These are phyloP conservation scores for Sisymbrium altissimum DNA, from an alignment of 345 rosid species.

Conservation along the genomic window DNA sequence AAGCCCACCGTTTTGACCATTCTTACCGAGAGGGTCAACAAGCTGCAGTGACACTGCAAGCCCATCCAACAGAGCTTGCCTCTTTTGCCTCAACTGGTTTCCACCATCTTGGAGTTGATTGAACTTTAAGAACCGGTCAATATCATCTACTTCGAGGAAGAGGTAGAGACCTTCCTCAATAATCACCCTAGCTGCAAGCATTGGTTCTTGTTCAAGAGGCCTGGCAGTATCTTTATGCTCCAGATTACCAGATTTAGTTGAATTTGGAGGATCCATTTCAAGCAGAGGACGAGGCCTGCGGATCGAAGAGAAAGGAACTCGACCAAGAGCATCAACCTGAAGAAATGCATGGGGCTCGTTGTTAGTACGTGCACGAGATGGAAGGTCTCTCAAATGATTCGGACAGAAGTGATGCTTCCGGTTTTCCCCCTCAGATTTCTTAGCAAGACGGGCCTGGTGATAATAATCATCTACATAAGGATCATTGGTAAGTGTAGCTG, in stretches of 20 bases:
- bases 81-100: constrained; percentile 56
- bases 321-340: constrained; percentile 96
- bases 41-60: constrained; percentile 76
- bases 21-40: constrained; percentile 77
- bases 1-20: constrained; percentile 40
- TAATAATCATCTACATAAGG: constrained; percentile 96
- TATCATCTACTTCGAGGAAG: constrained; percentile 85
- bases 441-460: constrained; percentile 86
- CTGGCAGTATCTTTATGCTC: constrained; percentile 62
- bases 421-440: constrained; percentile 66
- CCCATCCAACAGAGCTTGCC: constrained; percentile 70
- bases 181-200: constrained; percentile 93
- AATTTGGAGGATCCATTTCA: constrained; percentile 77
- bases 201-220: constrained; percentile 89
- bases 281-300: constrained; percentile 97
- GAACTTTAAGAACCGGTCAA: constrained; percentile 75
- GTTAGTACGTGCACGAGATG: constrained; percentile 71
- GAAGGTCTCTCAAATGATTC: constrained; percentile 66
- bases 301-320: constrained; percentile 90
- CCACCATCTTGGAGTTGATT: constrained; percentile 83
- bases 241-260: constrained; percentile 40
- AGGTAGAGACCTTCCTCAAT: constrained; percentile 89
- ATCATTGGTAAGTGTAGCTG: constrained; percentile 89
- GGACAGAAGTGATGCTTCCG: constrained; percentile 85
- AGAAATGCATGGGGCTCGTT: constrained; percentile 85